phyloP scores from a whole-genome alignment of 106 monocot species.

The Allium cepa region DNA sequence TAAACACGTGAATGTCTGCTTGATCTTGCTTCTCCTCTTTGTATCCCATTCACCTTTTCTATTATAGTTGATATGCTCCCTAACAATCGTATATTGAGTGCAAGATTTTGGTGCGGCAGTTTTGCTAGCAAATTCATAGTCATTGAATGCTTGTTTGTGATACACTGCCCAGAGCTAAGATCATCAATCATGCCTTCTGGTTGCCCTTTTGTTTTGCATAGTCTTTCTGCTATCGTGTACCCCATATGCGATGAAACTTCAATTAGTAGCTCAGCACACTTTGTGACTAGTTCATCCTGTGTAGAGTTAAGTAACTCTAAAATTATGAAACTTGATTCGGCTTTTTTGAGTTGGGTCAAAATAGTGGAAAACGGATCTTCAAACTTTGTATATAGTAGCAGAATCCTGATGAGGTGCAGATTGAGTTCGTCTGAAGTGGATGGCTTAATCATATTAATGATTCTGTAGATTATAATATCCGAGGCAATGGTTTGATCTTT shows the following conservation, averaged over 20 bases:
- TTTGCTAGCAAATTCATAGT: conserved; percentile 38
- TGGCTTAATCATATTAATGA: conserved; percentile 28
- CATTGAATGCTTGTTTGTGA: conserved; percentile 33
- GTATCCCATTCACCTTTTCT: conserved; percentile 25
- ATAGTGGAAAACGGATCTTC: conserved; percentile 19
- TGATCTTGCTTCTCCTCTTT: conserved; percentile 18
- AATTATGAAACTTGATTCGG: conserved; percentile 18
- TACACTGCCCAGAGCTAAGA: conserved; percentile 5
- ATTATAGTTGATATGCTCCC: conserved; percentile 25
- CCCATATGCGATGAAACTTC: conserved; percentile 37
- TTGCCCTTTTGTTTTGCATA: conserved; percentile 44
- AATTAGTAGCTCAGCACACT: conserved; percentile 36
- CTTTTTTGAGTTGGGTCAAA: conserved; percentile 31
- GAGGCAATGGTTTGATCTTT: conserved; percentile 44
- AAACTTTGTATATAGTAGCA: conserved; percentile 23
- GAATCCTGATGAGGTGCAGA: conserved; percentile 34
- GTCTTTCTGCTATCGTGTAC: conserved; percentile 37
- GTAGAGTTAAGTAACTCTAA: conserved; percentile 29
- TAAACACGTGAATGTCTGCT: conserved; percentile 21
- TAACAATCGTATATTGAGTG: conserved; percentile 43
- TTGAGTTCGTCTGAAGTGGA: conserved; percentile 30
- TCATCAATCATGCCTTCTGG: conserved; percentile 31
- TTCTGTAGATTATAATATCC: conserved; percentile 33
- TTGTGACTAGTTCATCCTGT: conserved; percentile 27
- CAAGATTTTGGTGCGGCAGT: conserved; percentile 41